Evolutionary conservation across 371 early-diverging fungal genomes (phyloP).

Genomic region (Smittium culicis): DNA sequence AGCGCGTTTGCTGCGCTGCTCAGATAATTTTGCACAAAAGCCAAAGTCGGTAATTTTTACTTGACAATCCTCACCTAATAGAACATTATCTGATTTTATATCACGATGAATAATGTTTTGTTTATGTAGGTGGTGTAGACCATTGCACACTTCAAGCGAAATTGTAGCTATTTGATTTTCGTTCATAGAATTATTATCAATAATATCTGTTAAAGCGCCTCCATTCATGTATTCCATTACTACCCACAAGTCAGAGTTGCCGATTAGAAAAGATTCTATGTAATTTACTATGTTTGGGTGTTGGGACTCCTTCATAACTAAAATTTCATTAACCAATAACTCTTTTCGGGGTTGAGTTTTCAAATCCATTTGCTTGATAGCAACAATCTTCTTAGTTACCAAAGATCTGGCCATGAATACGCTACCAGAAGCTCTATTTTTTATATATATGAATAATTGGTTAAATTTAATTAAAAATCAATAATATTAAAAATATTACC

Average conservation of each 20-base stretch:
- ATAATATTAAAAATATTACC: no score
- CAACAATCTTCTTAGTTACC: slow-evolving; percentile 59
- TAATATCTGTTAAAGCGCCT: slow-evolving; percentile 90
- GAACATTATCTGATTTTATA: slow-evolving; percentile 91
- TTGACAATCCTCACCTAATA: slow-evolving; percentile 69
- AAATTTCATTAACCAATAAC: slow-evolving; percentile 87
- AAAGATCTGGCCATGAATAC: slow-evolving; percentile 74
- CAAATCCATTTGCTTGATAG: slow-evolving; percentile 96
- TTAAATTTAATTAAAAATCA: no score
- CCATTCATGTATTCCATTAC: slow-evolving; percentile 99
- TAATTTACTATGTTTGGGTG: slow-evolving; percentile 93
- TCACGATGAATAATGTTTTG: slow-evolving; percentile 92
- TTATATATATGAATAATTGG: not conserved
- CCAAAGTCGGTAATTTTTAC: slow-evolving; percentile 96
- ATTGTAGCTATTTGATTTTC: slow-evolving; percentile 88
- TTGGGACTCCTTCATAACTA: slow-evolving; percentile 85
- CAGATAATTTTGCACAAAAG: slow-evolving; percentile 84
- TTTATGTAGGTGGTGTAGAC: slow-evolving; percentile 80
- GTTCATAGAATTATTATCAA: slow-evolving; percentile 79
- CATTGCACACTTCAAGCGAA: slow-evolving; percentile 72
- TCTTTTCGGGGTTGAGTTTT: slow-evolving; percentile 83
- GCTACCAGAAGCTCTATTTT: slow-evolving; percentile 71
- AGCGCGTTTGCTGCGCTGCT: slow-evolving; percentile 70
- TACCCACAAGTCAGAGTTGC: slow-evolving; percentile 81
- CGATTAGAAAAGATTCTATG: slow-evolving; percentile 74